Percentiles rank a stretch among this genome's conserved stretches.
phyloP scores from a whole-genome alignment of 2,329 filamentous ascomycete species.

The Epichloe amarillans region DNA sequence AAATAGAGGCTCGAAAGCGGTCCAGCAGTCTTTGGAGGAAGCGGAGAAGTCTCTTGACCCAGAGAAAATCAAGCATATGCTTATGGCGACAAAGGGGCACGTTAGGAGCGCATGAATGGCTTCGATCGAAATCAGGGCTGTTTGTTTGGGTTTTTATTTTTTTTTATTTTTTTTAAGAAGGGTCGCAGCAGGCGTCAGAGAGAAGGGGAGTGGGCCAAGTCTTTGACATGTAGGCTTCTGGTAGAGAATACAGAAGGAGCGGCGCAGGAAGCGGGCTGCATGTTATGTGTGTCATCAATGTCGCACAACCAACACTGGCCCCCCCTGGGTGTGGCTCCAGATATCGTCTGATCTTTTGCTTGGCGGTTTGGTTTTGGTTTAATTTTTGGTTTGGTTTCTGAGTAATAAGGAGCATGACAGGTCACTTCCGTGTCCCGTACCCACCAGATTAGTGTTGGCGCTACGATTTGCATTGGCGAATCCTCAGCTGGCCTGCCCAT shows the following conservation, averaged over 20 bases:
- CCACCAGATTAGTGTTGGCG: not conserved
- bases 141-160: no score
- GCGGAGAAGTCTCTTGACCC: conserved; percentile 18
- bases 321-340: no score
- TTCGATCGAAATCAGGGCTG: not conserved
- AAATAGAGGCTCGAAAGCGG: conserved; percentile 19
- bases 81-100: conserved; percentile 19
- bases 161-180: no score
- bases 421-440: not conserved
- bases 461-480: not conserved
- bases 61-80: conserved; percentile 17
- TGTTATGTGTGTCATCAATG: not conserved
- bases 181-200: not conserved
- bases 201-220: not conserved
- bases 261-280: not conserved
- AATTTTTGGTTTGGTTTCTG: no score
- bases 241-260: no score
- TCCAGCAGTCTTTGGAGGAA: conserved; percentile 20
- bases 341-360: no score
- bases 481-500: not conserved
- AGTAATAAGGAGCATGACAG: not conserved
- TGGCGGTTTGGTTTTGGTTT: no score
- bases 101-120: conserved; percentile 5
- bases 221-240: no score
- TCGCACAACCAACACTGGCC: not conserved